Conservation (phyloP, 176 grass and related monocot genomes). For the Cenchrus americanus region DNA sequence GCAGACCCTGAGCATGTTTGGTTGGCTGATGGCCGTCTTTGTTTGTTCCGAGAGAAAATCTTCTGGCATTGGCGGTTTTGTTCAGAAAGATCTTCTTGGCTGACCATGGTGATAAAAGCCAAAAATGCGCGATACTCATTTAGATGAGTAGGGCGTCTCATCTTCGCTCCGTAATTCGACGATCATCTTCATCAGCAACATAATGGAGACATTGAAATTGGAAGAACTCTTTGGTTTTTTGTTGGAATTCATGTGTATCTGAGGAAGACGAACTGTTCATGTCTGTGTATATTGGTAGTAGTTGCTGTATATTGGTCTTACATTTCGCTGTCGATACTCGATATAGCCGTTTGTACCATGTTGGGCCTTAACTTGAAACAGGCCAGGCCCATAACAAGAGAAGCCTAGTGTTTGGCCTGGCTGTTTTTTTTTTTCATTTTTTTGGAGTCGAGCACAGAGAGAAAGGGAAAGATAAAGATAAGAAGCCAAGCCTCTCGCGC, state of each 20-base stretch:
- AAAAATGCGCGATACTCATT: too few relatives aligned
- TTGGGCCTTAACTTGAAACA: neutral
- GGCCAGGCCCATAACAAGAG: neutral
- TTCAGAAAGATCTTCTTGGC: too few relatives aligned
- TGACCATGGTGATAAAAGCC: too few relatives aligned
- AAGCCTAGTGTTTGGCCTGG: neutral
- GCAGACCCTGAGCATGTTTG: too few relatives aligned
- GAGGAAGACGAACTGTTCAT: neutral
- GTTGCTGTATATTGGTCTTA: neutral
- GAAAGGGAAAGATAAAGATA: constrained; percentile 26
- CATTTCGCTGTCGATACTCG: too few relatives aligned
- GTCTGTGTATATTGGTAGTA: neutral
- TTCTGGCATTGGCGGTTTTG: too few relatives aligned
- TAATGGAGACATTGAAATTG: neutral
- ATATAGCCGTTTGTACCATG: neutral
- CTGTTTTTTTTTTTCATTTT: neutral
- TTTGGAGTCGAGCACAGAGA: neutral
- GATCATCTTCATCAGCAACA: neutral
- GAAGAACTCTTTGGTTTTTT: neutral
- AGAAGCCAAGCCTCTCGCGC: neutral
- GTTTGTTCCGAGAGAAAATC: too few relatives aligned
- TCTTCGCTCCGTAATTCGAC: constrained; percentile 7
- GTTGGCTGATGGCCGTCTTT: too few relatives aligned
- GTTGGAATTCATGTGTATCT: neutral
- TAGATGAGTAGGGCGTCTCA: neutral